A percentile compares a stretch with the other conserved stretches of the same genome.
Evolutionary conservation across 1,284 basidiomycete species (phyloP).

Genomic region (Pseudozyma thailandica): DNA sequence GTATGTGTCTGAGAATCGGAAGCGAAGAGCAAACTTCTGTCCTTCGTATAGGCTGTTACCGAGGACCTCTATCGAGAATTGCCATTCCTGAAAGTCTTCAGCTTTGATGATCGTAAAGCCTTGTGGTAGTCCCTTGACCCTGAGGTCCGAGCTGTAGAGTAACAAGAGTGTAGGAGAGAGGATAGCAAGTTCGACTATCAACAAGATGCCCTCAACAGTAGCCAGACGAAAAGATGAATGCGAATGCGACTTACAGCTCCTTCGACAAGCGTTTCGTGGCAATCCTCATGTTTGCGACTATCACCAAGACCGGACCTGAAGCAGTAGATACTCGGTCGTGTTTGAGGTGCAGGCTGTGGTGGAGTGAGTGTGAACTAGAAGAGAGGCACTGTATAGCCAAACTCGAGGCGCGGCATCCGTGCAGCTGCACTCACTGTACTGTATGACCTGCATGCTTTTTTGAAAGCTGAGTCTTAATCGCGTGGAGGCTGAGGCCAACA

Average conservation of each 20-base stretch:
- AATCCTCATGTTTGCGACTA: conserved; percentile 38
- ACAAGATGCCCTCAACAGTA: no score
- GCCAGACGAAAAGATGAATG: no score
- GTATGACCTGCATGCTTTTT: not conserved
- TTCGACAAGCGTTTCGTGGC: conserved; percentile 50
- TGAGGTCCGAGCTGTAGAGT: conserved; percentile 43
- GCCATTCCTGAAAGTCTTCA: conserved; percentile 56
- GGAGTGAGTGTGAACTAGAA: not conserved
- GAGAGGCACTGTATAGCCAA: no score
- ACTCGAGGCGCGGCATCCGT: no score
- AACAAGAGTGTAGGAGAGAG: not conserved
- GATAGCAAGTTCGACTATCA: not conserved
- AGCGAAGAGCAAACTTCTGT: conserved; percentile 61
- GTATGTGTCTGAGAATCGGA: conserved; percentile 61
- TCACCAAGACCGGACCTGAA: not conserved
- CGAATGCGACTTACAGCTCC: conserved; percentile 43
- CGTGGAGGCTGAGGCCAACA: conserved; percentile 8
- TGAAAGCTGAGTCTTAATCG: conserved; percentile 29
- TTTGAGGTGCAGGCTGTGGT: no score
- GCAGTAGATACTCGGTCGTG: no score
- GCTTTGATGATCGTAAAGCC: conserved; percentile 52
- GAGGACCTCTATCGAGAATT: conserved; percentile 52
- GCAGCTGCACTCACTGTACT: conserved; percentile 10
- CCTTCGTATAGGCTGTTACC: conserved; percentile 56
- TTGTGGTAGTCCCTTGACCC: conserved; percentile 43